Conservation (phyloP, 257 asterid genomes). For the Gentiana dahurica region DNA sequence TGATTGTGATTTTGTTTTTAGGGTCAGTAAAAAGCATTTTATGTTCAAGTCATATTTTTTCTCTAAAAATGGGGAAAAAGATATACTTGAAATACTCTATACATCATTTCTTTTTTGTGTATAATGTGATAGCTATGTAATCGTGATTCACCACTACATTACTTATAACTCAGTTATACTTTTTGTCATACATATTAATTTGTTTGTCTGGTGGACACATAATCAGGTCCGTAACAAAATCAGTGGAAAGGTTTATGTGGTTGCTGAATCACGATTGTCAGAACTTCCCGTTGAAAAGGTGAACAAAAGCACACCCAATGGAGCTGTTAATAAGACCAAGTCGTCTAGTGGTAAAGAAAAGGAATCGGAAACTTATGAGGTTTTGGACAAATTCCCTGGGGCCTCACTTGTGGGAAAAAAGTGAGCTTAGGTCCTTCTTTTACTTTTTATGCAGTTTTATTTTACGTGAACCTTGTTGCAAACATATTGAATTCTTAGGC, state of each 20-base stretch:
- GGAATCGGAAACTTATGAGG: constrained; percentile 54
- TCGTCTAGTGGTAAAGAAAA: constrained; percentile 51
- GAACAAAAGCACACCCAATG: constrained; percentile 45
- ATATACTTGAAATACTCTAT: too few species aligned
- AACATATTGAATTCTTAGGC: background rate
- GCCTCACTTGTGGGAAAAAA: constrained; percentile 77
- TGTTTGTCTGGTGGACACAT: constrained; percentile 2
- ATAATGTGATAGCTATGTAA: too few species aligned
- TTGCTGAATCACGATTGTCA: constrained; percentile 71
- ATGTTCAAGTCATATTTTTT: too few species aligned
- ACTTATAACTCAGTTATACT: too few species aligned
- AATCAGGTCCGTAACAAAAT: constrained; percentile 64
- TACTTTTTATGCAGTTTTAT: background rate
- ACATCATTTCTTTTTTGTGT: too few species aligned
- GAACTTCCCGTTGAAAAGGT: constrained; percentile 91
- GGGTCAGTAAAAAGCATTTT: too few species aligned
- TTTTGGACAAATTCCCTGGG: constrained; percentile 59
- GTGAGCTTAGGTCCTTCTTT: constrained; percentile 8
- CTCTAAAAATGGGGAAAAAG: too few species aligned
- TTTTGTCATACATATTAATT: too few species aligned
- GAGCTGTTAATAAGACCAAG: constrained; percentile 48
- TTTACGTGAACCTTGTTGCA: background rate
- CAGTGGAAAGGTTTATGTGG: constrained; percentile 68
- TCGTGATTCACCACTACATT: too few species aligned
- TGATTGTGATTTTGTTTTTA: too few species aligned